Evolutionary conservation across 257 asterid species (phyloP), one percentile per base, ranked within the genome.

Genomic region (Solanum paucissectum): DNA sequence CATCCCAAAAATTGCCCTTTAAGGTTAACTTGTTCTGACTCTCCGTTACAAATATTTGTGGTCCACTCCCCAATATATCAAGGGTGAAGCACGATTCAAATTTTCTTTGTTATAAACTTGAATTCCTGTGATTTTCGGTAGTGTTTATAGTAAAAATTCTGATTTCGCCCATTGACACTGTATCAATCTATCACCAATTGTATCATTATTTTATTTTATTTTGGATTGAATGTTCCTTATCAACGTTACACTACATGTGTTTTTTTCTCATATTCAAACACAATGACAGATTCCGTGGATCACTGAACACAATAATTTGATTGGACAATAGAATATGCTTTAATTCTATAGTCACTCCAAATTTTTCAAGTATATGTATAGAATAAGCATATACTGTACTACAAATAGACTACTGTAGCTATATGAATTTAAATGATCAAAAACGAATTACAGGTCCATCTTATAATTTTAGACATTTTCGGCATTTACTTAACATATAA

Each of bases 1-100:
- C 73, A 87, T 29, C 32, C 62, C 88, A 77, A 87, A 60, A 37
- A 21, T 90, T 90, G 75, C 91, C 88, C 86, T 87, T 76, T 85
- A 88, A 87, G 85, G 91, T 42, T 44, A 81, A 64, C 66, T 44
- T 84, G 60, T 87, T 87, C 34, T 34, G 77, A 76, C 79, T 9
- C 86, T 84, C 60, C 71, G 33, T 90, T 79, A 42, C 68, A 33
- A 46, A 77, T 33, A 69, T 72, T 68, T 68, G 42, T 76, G 88
- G 88, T 55, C 87, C 89, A 32, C 1, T 11, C 32, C 44, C 52
- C 18, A 4, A 29, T 29, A 29, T 29, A n/a, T 62, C 16, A 10
- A 9, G 69, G 27, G 69, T 60, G 27, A 60, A 60, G 6, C 68
- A 58, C 5, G 66, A 58, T 21, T 8, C 0, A 7, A 62, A 62